These are phyloP conservation scores for Tetragonia tetragonoides DNA, from an alignment of 148 eudicot genomes.

Conservation along the genomic window DNA sequence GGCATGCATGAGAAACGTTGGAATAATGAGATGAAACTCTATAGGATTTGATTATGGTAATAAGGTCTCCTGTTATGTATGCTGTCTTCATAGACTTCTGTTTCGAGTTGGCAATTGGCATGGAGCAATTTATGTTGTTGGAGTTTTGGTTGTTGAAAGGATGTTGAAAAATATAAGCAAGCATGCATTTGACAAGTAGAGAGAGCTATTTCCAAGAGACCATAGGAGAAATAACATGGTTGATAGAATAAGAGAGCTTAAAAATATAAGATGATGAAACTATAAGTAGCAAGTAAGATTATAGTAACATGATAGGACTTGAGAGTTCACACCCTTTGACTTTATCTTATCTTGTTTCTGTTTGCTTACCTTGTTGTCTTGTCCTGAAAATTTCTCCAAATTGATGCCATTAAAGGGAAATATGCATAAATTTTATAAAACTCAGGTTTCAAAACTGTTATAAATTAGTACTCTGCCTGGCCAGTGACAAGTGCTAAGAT, in stretches of 20 bases:
- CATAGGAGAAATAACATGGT: too few relatives aligned
- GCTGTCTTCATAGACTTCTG: background rate
- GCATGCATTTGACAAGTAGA: too few relatives aligned
- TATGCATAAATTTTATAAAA: background rate
- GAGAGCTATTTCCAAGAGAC: too few relatives aligned
- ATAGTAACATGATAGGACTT: background rate
- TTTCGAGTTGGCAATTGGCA: background rate
- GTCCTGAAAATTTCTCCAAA: background rate
- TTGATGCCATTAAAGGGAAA: too few relatives aligned
- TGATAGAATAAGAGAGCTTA: background rate
- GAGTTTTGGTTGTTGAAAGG: background rate
- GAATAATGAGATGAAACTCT: background rate
- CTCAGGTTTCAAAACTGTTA: background rate
- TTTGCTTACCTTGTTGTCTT: too few relatives aligned
- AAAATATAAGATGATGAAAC: background rate
- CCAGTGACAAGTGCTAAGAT: background rate
- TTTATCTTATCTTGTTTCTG: too few relatives aligned
- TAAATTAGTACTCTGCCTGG: background rate
- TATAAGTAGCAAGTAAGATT: background rate
- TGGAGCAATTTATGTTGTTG: background rate
- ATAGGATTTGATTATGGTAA: background rate
- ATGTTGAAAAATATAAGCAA: too few relatives aligned
- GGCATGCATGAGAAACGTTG: too few relatives aligned
- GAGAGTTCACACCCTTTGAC: background rate
- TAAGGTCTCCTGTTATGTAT: background rate